Base-by-base conservation (phyloP, 176 grass and related monocot species). In the Carex littledalei region DNA sequence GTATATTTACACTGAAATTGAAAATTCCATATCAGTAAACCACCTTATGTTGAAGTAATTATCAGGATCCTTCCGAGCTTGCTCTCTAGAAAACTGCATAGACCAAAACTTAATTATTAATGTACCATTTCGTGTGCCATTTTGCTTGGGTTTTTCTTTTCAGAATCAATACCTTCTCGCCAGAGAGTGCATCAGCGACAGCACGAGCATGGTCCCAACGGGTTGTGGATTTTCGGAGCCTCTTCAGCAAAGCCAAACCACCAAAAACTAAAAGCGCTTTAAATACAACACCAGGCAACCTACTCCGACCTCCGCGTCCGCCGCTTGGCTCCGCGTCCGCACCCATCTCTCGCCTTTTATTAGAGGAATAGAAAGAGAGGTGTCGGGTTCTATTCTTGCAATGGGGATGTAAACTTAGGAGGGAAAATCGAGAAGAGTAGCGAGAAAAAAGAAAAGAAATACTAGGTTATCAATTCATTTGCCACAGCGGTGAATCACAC, bases 1-100 rank as follows among this genome's bases (percentile, higher is more conserved):
- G n/a, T 21, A 77, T 32, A 31, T 81, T 41, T 55, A 59, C 9
- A 62, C 6, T 39, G 35, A 13, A 16, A 83, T 50, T 10, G 15
- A 67, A 15, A 50, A 83, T 81, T 47, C 20, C 17, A 83, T 16
- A 16, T 22, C 47, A 54, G 80, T 35, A 53, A 37, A 81, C 87
- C 34, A 95, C 96, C 96, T 99, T 67, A 99, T 88, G 31, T 95
- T 99, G 88, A 95, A 94, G 84, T 89, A 99, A 84, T 88, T 94
- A 39, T 86, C 90, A 57, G 96, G 93, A 91, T 99, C 91, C 71
- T 89, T 94, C 52, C 87, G 89, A 81, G 96, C 93, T 86, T 99
- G 93, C 87, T 95, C 93, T 87, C 93, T 93, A 32, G 96, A 99
- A 84, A 99, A 95, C 96, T 99, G 88, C 69, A 90, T 20, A 78